Evolutionary conservation across 768 basidiomycete species (phyloP).

Genomic region (Suillus lakei): DNA sequence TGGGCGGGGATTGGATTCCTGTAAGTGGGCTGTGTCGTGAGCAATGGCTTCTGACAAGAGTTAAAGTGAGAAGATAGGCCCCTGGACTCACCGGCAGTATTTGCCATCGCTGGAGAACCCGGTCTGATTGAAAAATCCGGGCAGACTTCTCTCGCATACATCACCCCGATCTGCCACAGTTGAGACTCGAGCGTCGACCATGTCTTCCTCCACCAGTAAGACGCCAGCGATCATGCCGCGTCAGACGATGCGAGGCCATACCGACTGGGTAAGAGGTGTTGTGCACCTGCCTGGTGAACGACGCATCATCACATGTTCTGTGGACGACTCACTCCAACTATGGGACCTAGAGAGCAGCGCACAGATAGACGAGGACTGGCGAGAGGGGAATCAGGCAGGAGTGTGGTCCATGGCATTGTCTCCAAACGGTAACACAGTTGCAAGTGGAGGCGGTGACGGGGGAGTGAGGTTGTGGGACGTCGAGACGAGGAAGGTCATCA

Average conservation of each 20-base stretch:
- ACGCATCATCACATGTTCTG: neutral
- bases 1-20: too few species aligned
- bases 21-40: too few species aligned
- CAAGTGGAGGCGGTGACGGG: neutral
- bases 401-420: neutral
- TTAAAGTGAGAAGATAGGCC: too few species aligned
- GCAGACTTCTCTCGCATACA: too few species aligned
- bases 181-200: neutral
- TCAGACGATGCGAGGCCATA: neutral
- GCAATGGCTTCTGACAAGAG: too few species aligned
- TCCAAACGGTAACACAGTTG: neutral
- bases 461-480: neutral
- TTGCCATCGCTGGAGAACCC: too few species aligned
- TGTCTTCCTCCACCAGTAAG: neutral
- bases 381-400: neutral
- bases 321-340: neutral
- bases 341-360: neutral
- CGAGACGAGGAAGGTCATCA: neutral
- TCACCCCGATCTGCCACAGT: neutral
- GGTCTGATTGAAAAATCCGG: too few species aligned
- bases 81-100: too few species aligned
- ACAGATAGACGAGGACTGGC: neutral
- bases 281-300: neutral
- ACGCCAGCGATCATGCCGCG: accelerated
- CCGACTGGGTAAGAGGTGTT: neutral